Base-by-base conservation (phyloP, 805 yeast species). In the Cyberlindnera xylosilytica region DNA sequence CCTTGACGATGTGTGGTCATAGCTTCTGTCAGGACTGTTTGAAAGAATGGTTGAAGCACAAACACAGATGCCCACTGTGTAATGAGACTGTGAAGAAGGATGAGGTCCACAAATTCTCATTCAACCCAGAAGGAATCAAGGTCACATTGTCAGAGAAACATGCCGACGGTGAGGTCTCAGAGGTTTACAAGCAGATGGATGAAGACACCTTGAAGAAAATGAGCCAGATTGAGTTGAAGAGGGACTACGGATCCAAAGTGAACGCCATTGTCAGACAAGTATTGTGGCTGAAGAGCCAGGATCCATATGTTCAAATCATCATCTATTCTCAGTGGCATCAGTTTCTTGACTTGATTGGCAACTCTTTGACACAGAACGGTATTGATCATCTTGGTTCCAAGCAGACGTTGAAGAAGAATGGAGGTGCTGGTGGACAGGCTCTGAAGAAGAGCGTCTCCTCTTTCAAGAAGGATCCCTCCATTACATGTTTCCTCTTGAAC, bases 1-100 rank as follows among this genome's bases (percentile, higher is more conserved):
- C 93, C 0, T 67, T 93, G 42, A 83, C 96, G 0, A 79, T 79
- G 9, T 93, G 99, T 71, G 98, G 98, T 0, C 99, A 93, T 63
- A 81, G 80, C 52, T 93, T 84, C 58, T 93, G 99, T 60, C 76
- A 78, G 44, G 85, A 77, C 1, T 93, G 99, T 61, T 68, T 93
- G 28, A 72, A 66, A 16, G 79, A 72, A 41, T 93, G 99, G 99
- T 58, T 84, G 39, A 64, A 62, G 17, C 68, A 67, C 13, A 74
- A 74, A 30, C 58, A 64, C 1, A 63, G 68, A 2, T 93, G 99
- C 62, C 98, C 99, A 0, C 70, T 89, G 51, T 93, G 99, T 64
- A 87, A 87, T 46, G 64, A 73, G 2, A 50, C 49, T 1, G 65
- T 87, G 15, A 62, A 61, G 19, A 49, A 56, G 8, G 62, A 68